Conservation (phyloP, 306 rosid species). For the Cucurbita ficifolia region DNA sequence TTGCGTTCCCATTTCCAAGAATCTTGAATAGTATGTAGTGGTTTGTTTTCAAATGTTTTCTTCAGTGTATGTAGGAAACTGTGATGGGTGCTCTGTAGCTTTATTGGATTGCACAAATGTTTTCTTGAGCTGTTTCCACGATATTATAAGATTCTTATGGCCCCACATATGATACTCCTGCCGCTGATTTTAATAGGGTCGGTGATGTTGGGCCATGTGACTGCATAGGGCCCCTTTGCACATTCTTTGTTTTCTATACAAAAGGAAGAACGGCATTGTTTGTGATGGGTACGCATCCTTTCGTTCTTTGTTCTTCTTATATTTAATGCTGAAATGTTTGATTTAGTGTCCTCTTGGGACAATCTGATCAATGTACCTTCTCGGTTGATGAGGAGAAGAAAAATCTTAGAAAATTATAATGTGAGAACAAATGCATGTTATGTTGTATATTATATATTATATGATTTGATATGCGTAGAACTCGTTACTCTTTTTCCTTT, state of each 20-base stretch:
- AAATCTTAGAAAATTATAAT: too few relatives aligned
- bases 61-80: background rate
- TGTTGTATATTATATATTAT: too few relatives aligned
- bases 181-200: background rate
- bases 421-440: too few relatives aligned
- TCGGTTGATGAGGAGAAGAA: background rate
- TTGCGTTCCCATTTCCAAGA: background rate
- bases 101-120: background rate
- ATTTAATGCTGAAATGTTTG: background rate
- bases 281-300: background rate
- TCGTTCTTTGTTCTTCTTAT: background rate
- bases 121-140: background rate
- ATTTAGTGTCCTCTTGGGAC: background rate
- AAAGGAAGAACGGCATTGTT: background rate
- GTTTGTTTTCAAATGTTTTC: background rate
- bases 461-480: too few relatives aligned
- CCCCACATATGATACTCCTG: background rate
- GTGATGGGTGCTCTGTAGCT: background rate
- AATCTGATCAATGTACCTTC: background rate
- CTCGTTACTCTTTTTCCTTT: too few relatives aligned
- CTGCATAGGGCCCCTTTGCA: background rate
- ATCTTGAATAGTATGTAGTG: background rate
- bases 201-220: constrained; percentile 14
- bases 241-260: constrained; percentile 4
- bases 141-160: background rate